These are phyloP conservation scores for Ceraceosorus bombacis DNA, from an alignment of 1,284 basidiomycete genomes.

Conservation along the genomic window DNA sequence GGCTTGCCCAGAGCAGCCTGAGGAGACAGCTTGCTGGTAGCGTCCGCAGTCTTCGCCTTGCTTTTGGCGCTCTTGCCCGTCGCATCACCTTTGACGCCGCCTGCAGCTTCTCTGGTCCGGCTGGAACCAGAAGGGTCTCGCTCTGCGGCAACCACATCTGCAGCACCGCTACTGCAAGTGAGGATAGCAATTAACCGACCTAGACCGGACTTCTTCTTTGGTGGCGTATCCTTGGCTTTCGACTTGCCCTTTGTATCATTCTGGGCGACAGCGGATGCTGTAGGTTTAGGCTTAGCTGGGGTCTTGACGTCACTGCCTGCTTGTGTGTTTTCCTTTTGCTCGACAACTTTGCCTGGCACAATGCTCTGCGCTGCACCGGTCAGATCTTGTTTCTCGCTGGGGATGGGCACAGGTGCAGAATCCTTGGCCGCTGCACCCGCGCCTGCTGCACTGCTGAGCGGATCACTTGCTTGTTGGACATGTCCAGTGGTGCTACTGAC, in stretches of 20 bases:
- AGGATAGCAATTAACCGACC: conserved; percentile 23
- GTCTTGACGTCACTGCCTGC: not conserved
- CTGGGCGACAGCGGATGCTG: not conserved
- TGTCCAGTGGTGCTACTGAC: conserved; percentile 17
- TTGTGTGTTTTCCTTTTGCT: not conserved
- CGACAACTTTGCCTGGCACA: not conserved
- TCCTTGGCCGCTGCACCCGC: not conserved
- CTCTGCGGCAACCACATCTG: conserved; percentile 18
- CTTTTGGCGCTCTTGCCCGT: conserved; percentile 2
- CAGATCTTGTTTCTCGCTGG: not conserved
- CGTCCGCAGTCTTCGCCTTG: not conserved
- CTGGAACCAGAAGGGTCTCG: not conserved
- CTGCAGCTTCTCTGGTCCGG: not conserved
- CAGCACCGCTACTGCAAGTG: conserved; percentile 24
- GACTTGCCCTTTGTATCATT: too few relatives aligned
- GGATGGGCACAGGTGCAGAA: conserved; percentile 7
- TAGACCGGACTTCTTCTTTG: conserved; percentile 7
- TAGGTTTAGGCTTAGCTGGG: not conserved
- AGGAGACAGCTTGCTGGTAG: not conserved
- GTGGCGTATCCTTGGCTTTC: not conserved
- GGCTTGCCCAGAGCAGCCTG: not conserved
- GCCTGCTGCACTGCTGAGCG: conserved; percentile 16
- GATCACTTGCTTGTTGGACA: conserved; percentile 19
- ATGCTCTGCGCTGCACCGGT: not conserved
- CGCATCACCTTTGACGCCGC: not conserved